Evolutionary conservation across 345 rosid genomes (phyloP), one percentile per base, ranked within the genome.

Genomic region (Arabis alpina): DNA sequence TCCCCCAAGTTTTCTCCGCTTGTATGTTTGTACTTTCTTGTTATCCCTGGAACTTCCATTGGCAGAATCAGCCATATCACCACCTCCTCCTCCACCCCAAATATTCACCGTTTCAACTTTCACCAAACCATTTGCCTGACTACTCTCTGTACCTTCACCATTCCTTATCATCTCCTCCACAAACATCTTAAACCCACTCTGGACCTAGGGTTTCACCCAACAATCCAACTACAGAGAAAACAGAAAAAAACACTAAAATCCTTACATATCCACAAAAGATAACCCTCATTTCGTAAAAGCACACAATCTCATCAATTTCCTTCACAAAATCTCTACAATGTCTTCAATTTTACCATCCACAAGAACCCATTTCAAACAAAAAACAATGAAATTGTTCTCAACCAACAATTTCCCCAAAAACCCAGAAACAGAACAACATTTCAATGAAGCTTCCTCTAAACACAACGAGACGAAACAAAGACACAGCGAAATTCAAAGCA

Each of bases 1-100:
- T 51, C 71, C 76, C 14, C 65, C 71, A 34, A 45, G 74, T 81
- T 76, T 89, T 28, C 93, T 80, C 77, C 99, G 86, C 88, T 89
- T 94, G 78, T 89, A 91, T 6, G 89, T 87, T 58, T 66, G 85
- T 14, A 89, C 28, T 41, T 71, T 73, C 66, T 75, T 85, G 50
- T 76, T 56, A 48, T 59, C 79, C 24, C 79, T 77, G 1, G 86
- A 83, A 64, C 81, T 76, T 36, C 80, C 78, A 32, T 82, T 71
- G 41, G 72, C 77, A 70, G 76, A 71, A 70, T 76, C 77, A 74
- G 65, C 77, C 48, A 67, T 76, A 58, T 47, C 66, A 66, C 65
- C 70, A 58, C 58, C 61, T 23, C 32, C 64, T 27, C 37, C 66
- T 19, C 25, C 72, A 80, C 66, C 76, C 67, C 87, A 80, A 71